A percentile compares a stretch with the other conserved stretches of the same genome.
Evolutionary conservation across 164 flowering plant species (phyloP).

Genomic region (Vitis rupestris): DNA sequence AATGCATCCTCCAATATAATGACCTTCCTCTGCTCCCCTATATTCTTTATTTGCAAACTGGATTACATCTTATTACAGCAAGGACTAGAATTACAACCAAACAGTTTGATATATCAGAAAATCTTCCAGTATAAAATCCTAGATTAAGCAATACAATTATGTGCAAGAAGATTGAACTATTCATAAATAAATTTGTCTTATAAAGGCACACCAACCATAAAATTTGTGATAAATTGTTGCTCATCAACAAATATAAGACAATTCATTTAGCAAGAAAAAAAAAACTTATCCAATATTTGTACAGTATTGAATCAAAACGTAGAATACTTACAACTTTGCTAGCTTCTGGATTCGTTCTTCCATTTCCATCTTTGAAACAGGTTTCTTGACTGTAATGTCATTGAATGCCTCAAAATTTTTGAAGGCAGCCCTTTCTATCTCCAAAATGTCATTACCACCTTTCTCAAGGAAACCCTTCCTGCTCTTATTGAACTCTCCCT

Average conservation of each 20-base stretch:
- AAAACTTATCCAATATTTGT: background rate
- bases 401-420: constrained; percentile 42
- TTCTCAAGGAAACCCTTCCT: background rate
- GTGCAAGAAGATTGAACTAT: background rate
- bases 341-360: constrained; percentile 85
- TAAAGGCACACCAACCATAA: too few relatives aligned
- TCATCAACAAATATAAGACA: background rate
- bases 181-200: too few relatives aligned
- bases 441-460: constrained; percentile 17
- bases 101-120: background rate
- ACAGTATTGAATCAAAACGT: background rate
- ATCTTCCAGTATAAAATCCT: background rate
- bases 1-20: too few relatives aligned
- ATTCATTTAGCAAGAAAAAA: background rate
- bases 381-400: constrained; percentile 48
- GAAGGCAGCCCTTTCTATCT: constrained; percentile 73
- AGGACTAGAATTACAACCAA: background rate
- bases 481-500: background rate
- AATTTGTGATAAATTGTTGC: too few relatives aligned
- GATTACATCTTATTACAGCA: background rate
- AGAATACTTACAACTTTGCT: constrained; percentile 59
- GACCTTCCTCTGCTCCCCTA: background rate
- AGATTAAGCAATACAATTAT: background rate
- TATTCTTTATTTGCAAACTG: background rate
- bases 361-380: constrained; percentile 61